Evolutionary conservation across 108 stramenopile species (phyloP), one percentile per base, ranked within the genome.

Genomic region (Halocafeteria seosinensis): DNA sequence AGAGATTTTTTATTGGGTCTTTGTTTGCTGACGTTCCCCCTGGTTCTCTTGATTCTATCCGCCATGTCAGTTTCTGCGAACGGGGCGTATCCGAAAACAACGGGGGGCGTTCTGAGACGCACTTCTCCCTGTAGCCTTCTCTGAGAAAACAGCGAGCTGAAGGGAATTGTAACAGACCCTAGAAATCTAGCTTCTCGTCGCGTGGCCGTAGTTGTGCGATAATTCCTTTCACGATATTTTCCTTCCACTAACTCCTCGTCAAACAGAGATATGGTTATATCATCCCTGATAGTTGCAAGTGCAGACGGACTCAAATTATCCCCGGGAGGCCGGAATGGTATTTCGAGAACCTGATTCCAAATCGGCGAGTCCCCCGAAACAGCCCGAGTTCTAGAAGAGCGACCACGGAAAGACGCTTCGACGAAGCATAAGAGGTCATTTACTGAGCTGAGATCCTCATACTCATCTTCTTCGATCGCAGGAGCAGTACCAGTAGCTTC

Each of bases 101-200:
- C 61, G 17, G 69, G 62, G 17, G 86, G 86, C 9, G 76, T 63
- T 11, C 68, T 37, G 26, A 84, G 71, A 37, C 73, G 78, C 37
- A 87, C 74, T 37, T 77, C 50, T 6, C 84, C 84, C 36, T 87
- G 80, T 9, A 85, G 53, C 13, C 74, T 59, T 12, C 84, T 83
- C 27, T 73, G 68, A 6, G 29, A 53, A 59, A 82, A 80, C 13
- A 85, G 53, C 11, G 82, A 80, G 25, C 35, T 50, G 50, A 87
- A 78, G 9, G 81, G 83, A 0, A 87, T 50, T 8, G 66, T 65
- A 2, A 79, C 50, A 32, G 69, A 67, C 2, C 84, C 85, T 0
- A 87, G 60, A 69, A 76, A 87, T 12, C 68, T 61, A 38, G 71
- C 74, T 34, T 84, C 85, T 24, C 13, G 21, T 9, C 76, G 69